Base-by-base conservation (phyloP, 2,329 filamentous ascomycete genomes). In the Graphilbum fragrans region DNA sequence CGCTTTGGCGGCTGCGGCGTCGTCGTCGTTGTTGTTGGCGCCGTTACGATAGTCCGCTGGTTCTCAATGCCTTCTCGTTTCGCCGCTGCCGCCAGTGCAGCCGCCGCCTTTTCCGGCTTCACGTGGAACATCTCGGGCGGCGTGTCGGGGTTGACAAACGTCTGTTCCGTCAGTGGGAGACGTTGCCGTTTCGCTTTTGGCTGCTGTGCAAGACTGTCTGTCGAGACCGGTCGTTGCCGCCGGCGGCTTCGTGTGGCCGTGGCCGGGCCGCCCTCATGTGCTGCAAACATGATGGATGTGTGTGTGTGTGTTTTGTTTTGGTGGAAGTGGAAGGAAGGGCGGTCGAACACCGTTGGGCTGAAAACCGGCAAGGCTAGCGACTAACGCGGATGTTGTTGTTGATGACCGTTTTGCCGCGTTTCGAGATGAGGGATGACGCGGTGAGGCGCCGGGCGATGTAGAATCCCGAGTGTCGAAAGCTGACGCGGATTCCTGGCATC, bases 151-250 rank as follows among this genome's bases (percentile, higher is more conserved):
- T 70, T 71, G 47, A 64, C 55, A 55, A 72, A 72, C 41, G 71
- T 74, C 52, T 74, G 66, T 45, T 79, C 73, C 41, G 65, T 67
- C 49, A 79, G 55, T 23, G 70, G 71, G 39, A 75, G 59, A 48
- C 77, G 67, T 54, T 74, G 72, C 47, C 77, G 70, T 62, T 81
- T 81, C 12, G 74, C 69, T 58, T 78, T 80, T 22, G 77, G 77
- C 51, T 74, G 70, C 48, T 72, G 67, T 38, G 61, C 58, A 40
- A 72, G 58, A 53, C 61, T 66, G 44, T 80, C 76, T 42, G 68
- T 64, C 52, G 67, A 74, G 51, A 63, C 57, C 39, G 75, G 75
- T 44, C 77, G 71, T 57, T 76, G 75, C 43, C 77, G 70, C 46
- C 77, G 70, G 45, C 77, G 72, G 51, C 73, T 75, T 48, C 76